phyloP scores from a whole-genome alignment of 306 rosid species.

The Calophaca sinica region DNA sequence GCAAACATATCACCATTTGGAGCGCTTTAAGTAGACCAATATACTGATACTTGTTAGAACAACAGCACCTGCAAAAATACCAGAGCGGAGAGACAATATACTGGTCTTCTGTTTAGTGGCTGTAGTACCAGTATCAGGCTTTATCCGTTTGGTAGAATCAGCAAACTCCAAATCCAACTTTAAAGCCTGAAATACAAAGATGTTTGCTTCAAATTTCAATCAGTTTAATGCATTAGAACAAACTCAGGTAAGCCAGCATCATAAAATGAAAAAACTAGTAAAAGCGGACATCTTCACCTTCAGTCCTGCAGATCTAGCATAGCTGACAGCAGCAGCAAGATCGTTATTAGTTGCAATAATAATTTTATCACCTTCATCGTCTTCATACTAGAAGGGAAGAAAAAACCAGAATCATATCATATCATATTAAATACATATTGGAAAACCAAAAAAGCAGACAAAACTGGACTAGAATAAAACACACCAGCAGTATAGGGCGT shows the following conservation, averaged over 20 bases:
- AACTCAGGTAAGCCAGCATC: conserved; percentile 20
- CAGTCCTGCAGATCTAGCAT: conserved; percentile 74
- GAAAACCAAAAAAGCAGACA: conserved; percentile 30
- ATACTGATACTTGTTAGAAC: conserved; percentile 65
- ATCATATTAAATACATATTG: conserved; percentile 13
- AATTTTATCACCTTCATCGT: conserved; percentile 92
- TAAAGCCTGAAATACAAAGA: conserved; percentile 66
- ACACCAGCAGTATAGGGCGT: conserved; percentile 72
- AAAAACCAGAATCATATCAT: conserved; percentile 9
- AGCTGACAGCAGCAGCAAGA: conserved; percentile 74
- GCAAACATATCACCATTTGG: conserved; percentile 50
- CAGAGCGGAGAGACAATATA: conserved; percentile 45
- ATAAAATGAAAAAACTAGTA: conserved; percentile 21
- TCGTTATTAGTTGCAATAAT: conserved; percentile 75
- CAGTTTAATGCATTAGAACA: conserved; percentile 15
- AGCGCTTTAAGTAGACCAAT: conserved; percentile 78
- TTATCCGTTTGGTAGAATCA: conserved; percentile 45
- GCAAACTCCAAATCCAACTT: conserved; percentile 82
- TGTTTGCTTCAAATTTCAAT: conserved; percentile 23
- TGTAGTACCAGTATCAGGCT: conserved; percentile 39
- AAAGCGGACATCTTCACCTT: conserved; percentile 64
- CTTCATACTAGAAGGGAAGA: conserved; percentile 68
- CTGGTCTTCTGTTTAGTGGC: conserved; percentile 42
- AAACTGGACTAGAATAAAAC: conserved; percentile 39
- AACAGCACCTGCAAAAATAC: conserved; percentile 71